Base-by-base conservation (phyloP, 805 yeast species). In the Priceomyces castillae region DNA sequence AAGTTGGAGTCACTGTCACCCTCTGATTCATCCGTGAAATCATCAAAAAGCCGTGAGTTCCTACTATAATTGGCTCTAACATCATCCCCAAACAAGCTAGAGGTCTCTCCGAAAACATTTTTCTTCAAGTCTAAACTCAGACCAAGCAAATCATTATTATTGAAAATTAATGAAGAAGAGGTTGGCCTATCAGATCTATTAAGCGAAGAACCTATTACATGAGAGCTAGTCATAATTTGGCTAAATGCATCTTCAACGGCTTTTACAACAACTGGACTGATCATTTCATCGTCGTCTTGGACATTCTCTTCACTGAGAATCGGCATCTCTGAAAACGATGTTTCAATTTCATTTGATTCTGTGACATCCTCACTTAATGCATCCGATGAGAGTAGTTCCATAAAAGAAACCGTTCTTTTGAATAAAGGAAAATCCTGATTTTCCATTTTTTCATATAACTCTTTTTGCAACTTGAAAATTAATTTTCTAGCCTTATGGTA, bases 171-270 rank as follows among this genome's bases (percentile, higher is more conserved):
- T 22, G 39, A 10, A 7, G 26, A 6, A 12, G 37, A 30, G 1
- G 19, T 12, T 11, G 35, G 41, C 7, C 18, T 14, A 12, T 17
- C 33, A 28, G 34, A 6, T 11, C 26, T 26, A 5, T 22, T 22
- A 7, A 16, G 14, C 14, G n/a, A 18, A 11, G 26, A 3, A 18
- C 15, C 11, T 10, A 14, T 31, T 20, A 11, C 25, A 34, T 17
- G 39, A 5, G 44, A 39, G 15, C 47, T 50, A 20, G 56, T 63
- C 74, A 78, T 77, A 26, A 84, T 82, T 48, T 81, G 79, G 20
- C 74, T 76, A 43, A 84, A 73, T 2, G 86, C 89, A 56, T 78
- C 81, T 54, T 82, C 86, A 15, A 84, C 85, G 0, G 88, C 87
- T 41, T 70, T 67, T 4, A 81, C 60, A 0, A 77, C 82, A 14